Percentiles rank a stretch among this genome's conserved stretches.
phyloP scores from a whole-genome alignment of 805 yeast species.

The Lachancea quebecensis region DNA sequence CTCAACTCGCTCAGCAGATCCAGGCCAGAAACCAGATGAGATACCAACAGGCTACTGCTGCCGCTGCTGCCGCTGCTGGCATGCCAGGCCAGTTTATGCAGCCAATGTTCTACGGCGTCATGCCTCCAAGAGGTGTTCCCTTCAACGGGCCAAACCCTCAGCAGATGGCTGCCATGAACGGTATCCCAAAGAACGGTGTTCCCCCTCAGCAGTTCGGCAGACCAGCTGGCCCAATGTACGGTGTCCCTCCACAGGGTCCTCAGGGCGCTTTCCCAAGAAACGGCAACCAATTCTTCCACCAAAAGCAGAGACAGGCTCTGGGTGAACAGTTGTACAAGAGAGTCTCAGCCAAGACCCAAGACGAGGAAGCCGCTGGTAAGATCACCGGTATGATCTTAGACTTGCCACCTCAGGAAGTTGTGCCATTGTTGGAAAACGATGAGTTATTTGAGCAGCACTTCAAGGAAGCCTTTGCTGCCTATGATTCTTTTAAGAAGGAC shows the following conservation, averaged over 20 bases:
- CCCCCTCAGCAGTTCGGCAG: constrained; percentile 55
- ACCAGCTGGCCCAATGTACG: constrained; percentile 83
- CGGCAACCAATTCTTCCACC: constrained; percentile 45
- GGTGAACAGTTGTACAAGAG: constrained; percentile 97
- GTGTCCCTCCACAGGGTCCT: constrained; percentile 72
- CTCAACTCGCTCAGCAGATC: constrained; percentile 94
- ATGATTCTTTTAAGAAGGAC: constrained; percentile 75
- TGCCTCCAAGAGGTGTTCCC: constrained; percentile 81
- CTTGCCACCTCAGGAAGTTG: constrained; percentile 85
- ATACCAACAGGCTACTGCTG: constrained; percentile 81
- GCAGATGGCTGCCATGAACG: constrained; percentile 61
- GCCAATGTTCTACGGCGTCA: constrained; percentile 38
- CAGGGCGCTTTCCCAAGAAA: constrained; percentile 45
- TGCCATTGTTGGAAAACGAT: constrained; percentile 84
- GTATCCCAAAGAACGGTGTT: constrained; percentile 45
- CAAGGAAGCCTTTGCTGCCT: constrained; percentile 90
- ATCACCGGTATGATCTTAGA: constrained; percentile 98
- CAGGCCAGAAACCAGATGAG: constrained; percentile 98
- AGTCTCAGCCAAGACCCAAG: constrained; percentile 80
- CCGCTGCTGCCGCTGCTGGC: constrained; percentile 35
- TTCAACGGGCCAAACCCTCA: constrained; percentile 77
- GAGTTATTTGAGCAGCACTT: constrained; percentile 84
- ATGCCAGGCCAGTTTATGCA: constrained; percentile 37
- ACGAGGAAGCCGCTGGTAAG: constrained; percentile 94
- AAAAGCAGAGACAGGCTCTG: constrained; percentile 92